Percentiles rank a stretch among this genome's conserved stretches.
These are phyloP conservation scores for Colletotrichum chrysophilum DNA, from an alignment of 2,329 filamentous ascomycete species.

Conservation along the genomic window DNA sequence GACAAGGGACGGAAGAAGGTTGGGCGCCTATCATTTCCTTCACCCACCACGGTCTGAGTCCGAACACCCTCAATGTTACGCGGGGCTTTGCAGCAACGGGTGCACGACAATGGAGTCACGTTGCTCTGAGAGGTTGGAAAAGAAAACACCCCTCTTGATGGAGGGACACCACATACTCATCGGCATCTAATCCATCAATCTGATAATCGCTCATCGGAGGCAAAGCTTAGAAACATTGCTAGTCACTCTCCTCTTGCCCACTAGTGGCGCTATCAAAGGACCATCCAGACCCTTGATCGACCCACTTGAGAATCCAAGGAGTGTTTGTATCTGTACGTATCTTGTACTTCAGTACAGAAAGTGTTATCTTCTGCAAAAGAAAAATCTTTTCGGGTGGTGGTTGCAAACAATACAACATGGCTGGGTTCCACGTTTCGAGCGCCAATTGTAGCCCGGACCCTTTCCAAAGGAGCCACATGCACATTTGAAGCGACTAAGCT, in stretches of 20 bases:
- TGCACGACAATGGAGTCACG: background rate
- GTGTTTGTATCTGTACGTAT: background rate
- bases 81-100: background rate
- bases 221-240: background rate
- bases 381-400: background rate
- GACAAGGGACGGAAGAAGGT: background rate
- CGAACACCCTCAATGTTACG: background rate
- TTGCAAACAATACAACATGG: background rate
- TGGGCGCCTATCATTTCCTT: background rate
- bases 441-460: background rate
- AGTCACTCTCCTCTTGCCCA: background rate
- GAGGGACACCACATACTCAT: background rate
- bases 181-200: background rate
- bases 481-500: background rate
- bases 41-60: background rate
- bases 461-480: background rate
- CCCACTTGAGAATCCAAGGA: background rate
- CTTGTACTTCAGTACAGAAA: background rate
- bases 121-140: background rate
- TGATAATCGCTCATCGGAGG: background rate
- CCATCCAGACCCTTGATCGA: background rate
- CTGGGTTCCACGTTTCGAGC: background rate
- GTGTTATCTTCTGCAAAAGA: background rate
- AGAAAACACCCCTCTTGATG: background rate
- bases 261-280: background rate